Conservation (phyloP, 1,284 basidiomycete genomes). For the Jaminaea rosea region DNA sequence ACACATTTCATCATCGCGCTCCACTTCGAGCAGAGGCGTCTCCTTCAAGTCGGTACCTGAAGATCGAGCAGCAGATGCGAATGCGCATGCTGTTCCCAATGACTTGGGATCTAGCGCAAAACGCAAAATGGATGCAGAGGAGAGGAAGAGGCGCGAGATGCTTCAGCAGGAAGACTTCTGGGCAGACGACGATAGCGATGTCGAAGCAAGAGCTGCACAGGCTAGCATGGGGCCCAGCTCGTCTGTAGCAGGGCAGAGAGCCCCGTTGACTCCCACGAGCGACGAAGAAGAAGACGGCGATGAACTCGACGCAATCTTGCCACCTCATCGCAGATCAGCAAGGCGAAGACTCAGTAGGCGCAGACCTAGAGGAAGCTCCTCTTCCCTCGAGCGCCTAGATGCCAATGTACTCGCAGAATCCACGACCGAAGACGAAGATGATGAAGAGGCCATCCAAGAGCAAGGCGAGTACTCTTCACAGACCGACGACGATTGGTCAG, state of each 20-base stretch:
- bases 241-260: neutral
- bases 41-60: slow-evolving; percentile 24
- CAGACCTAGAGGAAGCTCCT: neutral
- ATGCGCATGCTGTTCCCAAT: slow-evolving; percentile 10
- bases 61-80: slow-evolving; percentile 13
- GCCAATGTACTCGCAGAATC: neutral
- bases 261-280: neutral
- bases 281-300: slow-evolving; percentile 3
- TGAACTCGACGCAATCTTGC: neutral
- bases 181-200: slow-evolving; percentile 14
- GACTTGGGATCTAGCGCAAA: slow-evolving; percentile 16
- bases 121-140: slow-evolving; percentile 20
- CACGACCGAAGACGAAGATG: neutral
- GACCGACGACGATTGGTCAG: neutral
- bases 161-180: slow-evolving; percentile 12
- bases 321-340: neutral
- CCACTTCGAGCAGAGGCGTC: slow-evolving; percentile 10
- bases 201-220: slow-evolving; percentile 9
- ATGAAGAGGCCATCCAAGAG: neutral
- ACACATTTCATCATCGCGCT: slow-evolving; percentile 17
- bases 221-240: slow-evolving; percentile 8
- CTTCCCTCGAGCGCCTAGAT: neutral
- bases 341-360: neutral
- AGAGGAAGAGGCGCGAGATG: slow-evolving; percentile 12
- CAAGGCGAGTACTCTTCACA: neutral